phyloP scores from a whole-genome alignment of 2,329 filamentous ascomycete species.

The Teratosphaeriaceae sp. region DNA sequence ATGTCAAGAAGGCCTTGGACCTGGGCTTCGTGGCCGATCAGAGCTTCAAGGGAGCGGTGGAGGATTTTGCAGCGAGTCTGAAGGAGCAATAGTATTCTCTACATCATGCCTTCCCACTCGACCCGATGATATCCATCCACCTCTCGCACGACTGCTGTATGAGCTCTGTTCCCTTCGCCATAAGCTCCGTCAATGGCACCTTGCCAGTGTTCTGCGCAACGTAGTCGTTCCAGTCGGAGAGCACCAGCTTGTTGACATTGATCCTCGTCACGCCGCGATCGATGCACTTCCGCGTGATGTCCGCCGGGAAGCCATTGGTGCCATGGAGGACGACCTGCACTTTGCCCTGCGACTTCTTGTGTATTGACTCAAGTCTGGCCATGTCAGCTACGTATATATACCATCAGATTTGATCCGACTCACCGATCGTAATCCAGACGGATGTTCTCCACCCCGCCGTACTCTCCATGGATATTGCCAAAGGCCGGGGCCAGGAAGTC shows the following conservation, averaged over 20 bases:
- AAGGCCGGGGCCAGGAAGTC: conserved; percentile 70
- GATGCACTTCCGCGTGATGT: conserved; percentile 50
- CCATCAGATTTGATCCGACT: conserved; percentile 3
- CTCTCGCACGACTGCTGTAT: conserved; percentile 44
- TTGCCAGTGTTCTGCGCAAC: no score
- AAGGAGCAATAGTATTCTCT: conserved; percentile 15
- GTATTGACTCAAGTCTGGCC: conserved; percentile 39
- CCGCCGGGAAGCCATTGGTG: conserved; percentile 50
- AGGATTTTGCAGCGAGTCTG: conserved; percentile 34
- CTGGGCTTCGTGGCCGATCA: conserved; percentile 48
- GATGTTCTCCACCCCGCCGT: conserved; percentile 59
- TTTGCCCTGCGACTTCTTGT: conserved; percentile 42
- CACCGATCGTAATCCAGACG: conserved; percentile 53
- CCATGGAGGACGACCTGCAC: conserved; percentile 52
- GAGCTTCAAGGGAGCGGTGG: conserved; percentile 40
- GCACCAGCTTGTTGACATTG: conserved; percentile 54
- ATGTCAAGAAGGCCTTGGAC: conserved; percentile 48
- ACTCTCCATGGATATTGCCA: conserved; percentile 70
- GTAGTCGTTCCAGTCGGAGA: conserved; percentile 14
- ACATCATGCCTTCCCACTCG: conserved; percentile 32
- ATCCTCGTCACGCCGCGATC: conserved; percentile 49
- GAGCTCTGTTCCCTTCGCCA: conserved; percentile 27
- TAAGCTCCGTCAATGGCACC: conserved; percentile 15
- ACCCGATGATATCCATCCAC: conserved; percentile 48
- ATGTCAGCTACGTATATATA: not conserved